These are phyloP conservation scores for Phytophthora sojae DNA, from an alignment of 352 stramenopile species.

Conservation along the genomic window DNA sequence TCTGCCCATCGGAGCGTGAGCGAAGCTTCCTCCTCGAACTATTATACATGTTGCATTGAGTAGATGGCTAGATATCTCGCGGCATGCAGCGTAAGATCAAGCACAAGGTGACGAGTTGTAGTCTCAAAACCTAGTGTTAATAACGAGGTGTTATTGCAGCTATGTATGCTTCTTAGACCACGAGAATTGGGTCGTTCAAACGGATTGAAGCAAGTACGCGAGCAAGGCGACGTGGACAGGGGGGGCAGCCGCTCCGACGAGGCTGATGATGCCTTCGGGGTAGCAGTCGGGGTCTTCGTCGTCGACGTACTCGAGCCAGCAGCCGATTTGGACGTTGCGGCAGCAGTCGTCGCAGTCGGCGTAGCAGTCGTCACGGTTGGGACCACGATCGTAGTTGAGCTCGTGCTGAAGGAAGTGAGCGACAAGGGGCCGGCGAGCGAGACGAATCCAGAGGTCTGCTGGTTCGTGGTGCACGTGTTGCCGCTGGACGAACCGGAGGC, in stretches of 20 bases:
- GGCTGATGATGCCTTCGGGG: background rate
- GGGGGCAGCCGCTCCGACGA: background rate
- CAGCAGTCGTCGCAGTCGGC: background rate
- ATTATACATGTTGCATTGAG: too few relatives aligned
- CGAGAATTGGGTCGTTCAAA: too few relatives aligned
- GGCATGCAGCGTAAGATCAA: too few relatives aligned
- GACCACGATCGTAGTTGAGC: background rate
- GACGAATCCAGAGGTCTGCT: constrained; percentile 11
- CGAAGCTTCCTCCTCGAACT: too few relatives aligned
- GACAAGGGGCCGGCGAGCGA: constrained; percentile 3
- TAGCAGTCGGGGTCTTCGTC: background rate
- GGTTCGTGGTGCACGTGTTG: background rate
- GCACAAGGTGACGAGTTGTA: too few relatives aligned
- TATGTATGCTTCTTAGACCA: too few relatives aligned
- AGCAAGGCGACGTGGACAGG: background rate
- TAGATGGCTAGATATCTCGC: too few relatives aligned
- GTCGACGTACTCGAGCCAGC: background rate
- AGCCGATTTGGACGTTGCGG: background rate
- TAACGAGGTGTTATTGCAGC: too few relatives aligned
- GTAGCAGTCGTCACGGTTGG: constrained; percentile 14
- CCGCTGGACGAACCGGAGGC: constrained; percentile 3
- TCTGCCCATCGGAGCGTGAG: too few relatives aligned
- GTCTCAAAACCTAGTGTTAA: too few relatives aligned
- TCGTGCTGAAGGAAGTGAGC: background rate
- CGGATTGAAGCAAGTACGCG: too few relatives aligned